Evolutionary conservation across 2,329 filamentous ascomycete species (phyloP), one percentile per base, ranked within the genome.

Genomic region (Amauroascus verrucosus): DNA sequence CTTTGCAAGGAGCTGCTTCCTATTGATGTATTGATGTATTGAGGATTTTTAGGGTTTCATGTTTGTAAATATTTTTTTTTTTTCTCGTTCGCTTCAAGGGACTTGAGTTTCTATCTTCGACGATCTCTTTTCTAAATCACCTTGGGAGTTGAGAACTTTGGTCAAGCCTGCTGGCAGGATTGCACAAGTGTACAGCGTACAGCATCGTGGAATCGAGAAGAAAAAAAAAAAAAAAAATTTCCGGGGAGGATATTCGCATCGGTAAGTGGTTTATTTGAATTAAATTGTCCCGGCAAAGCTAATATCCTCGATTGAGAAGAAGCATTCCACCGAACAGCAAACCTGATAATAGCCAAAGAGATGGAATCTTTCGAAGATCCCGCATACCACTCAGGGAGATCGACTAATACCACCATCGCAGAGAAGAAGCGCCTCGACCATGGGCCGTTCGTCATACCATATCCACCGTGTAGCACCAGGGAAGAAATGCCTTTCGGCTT

Each of bases 331-430:
- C 33, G 14, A 26, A 48, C 3, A 18, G 11, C 16, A 11, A 13
- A 22, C n/a, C n/a, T n/a, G 22, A 8, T n/a, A 35, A 18, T 20
- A 3, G n/a, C 14, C 37, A n/a, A 40, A 20, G 6, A 40, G 5
- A 6, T 6, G 22, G 20, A 43, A 24, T 7, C 13, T 26, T 4
- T 13, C 2, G 13, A 24, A 14, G 22, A 37, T 14, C 40, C 40
- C 37, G 48, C 48, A 9, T 50, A 13, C 14, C 24, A 50, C 22
- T 50, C 28, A 7, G 48, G 48, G n/a, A 50, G 4, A 43, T 50
- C 48, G 1, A 13, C 22, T 2, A 50, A 50, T 50, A 1, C 8
- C 9, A 50, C 37, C 48, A 24, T 20, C 6, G 48, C 48, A 13
- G 48, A 50, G 37, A 30, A 32, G 26, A 7, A 14, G 9, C 48